Percentiles rank a stretch among this genome's conserved stretches.
phyloP scores from a whole-genome alignment of 139 green algal genomes.

The Picochlorum sp. region DNA sequence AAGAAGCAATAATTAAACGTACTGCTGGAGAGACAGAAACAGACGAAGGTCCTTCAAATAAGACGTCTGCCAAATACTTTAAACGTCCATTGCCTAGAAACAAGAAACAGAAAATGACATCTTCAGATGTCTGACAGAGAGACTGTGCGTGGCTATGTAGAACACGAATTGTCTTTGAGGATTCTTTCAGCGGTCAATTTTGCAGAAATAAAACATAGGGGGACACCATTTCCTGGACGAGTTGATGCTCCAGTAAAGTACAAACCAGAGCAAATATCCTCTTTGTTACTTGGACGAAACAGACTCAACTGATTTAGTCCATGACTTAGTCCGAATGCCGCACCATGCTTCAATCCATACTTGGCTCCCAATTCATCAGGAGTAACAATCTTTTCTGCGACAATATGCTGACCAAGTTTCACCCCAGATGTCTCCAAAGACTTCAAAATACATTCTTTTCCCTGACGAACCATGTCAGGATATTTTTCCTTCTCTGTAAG shows the following conservation, averaged over 20 bases:
- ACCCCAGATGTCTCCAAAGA: slow-evolving; percentile 35
- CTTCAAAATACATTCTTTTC: slow-evolving; percentile 38
- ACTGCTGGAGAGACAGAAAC: not conserved
- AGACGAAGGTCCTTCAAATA: not conserved
- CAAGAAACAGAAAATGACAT: slow-evolving; percentile 1
- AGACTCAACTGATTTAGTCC: slow-evolving; percentile 65
- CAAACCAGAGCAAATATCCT: slow-evolving; percentile 40
- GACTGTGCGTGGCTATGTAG: not conserved
- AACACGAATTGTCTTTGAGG: slow-evolving; percentile 21
- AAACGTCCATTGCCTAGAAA: not conserved
- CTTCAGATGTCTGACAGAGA: not conserved
- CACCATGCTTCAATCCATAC: slow-evolving; percentile 68
- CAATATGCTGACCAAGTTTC: slow-evolving; percentile 30
- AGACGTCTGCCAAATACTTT: not conserved
- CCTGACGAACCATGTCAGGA: slow-evolving; percentile 36
- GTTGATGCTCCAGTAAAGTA: slow-evolving; percentile 67
- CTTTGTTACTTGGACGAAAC: slow-evolving; percentile 35
- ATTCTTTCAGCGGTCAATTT: slow-evolving; percentile 31
- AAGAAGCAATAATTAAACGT: not conserved
- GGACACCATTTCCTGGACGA: slow-evolving; percentile 77
- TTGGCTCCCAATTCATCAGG: slow-evolving; percentile 15
- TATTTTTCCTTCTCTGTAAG: slow-evolving; percentile 25
- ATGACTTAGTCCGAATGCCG: slow-evolving; percentile 75
- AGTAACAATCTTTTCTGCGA: slow-evolving; percentile 47
- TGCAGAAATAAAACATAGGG: slow-evolving; percentile 55